Conservation (phyloP, 2,329 filamentous ascomycete species). For the Verticillium nonalfalfae region DNA sequence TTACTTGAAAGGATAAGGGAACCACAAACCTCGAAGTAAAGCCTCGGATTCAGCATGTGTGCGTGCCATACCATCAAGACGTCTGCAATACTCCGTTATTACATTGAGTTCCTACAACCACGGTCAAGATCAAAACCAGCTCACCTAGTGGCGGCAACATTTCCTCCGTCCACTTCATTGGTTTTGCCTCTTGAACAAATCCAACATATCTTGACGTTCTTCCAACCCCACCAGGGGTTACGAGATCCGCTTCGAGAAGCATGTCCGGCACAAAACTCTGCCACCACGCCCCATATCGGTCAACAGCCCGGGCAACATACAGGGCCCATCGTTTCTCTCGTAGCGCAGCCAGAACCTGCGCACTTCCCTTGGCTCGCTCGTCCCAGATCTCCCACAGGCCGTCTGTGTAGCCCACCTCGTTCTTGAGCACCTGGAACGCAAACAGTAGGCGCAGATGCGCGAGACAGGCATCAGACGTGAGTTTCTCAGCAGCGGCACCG, state of each 20-base stretch:
- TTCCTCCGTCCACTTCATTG: constrained; percentile 24
- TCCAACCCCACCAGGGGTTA: constrained; percentile 3
- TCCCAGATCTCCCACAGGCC: constrained; percentile 55
- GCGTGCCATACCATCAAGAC: constrained; percentile 69
- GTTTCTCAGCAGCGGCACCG: background rate
- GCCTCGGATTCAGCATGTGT: constrained; percentile 62
- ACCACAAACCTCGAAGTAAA: constrained; percentile 45
- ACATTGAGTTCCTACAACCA: no score
- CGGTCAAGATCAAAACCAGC: constrained; percentile 25
- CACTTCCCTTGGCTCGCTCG: constrained; percentile 19
- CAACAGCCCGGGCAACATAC: constrained; percentile 56
- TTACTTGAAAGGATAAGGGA: background rate
- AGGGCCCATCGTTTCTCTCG: constrained; percentile 63
- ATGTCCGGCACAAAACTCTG: constrained; percentile 19
- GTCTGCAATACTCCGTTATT: constrained; percentile 30
- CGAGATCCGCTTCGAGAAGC: constrained; percentile 20
- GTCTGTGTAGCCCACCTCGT: constrained; percentile 51
- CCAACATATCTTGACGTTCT: constrained; percentile 14
- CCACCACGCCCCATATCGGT: constrained; percentile 60
- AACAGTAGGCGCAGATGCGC: constrained; percentile 60
- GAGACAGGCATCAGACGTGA: constrained; percentile 2
- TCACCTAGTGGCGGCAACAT: constrained; percentile 43
- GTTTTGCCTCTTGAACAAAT: constrained; percentile 17
- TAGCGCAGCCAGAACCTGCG: constrained; percentile 37
- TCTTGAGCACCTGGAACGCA: constrained; percentile 55